Percentiles rank a stretch among this genome's conserved stretches.
Conservation (phyloP, 495 filamentous ascomycete genomes). For the Xylaria longipes region DNA sequence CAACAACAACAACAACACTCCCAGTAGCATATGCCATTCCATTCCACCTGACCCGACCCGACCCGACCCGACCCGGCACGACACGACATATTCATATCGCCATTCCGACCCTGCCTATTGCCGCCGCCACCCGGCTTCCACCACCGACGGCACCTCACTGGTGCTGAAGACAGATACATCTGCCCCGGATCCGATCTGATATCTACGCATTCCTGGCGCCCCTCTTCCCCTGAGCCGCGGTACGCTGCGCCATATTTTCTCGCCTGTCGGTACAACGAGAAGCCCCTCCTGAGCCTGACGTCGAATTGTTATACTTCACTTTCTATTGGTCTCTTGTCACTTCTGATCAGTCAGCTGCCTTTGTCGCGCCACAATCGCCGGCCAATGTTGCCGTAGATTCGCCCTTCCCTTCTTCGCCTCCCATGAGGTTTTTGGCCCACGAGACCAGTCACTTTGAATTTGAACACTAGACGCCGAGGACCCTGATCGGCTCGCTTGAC, state of each 20-base stretch:
- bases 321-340: neutral
- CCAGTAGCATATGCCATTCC: slow-evolving; percentile 7
- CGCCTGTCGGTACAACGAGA: neutral
- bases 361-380: neutral
- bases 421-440: slow-evolving; percentile 18
- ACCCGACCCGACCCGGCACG: neutral
- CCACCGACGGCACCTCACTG: neutral
- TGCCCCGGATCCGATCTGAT: neutral
- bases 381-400: neutral
- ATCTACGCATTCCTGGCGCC: neutral
- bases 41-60: neutral
- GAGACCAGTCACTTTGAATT: slow-evolving; percentile 9
- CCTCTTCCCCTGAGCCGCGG: neutral
- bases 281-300: neutral
- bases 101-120: neutral
- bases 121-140: neutral
- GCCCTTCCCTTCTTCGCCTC: neutral
- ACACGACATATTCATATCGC: slow-evolving; percentile 1
- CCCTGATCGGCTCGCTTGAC: neutral
- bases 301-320: neutral
- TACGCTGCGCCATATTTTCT: neutral
- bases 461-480: neutral
- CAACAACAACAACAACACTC: neutral
- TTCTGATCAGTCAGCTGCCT: slow-evolving; percentile 3
- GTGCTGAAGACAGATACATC: neutral